Percentiles rank a stretch among this genome's conserved stretches.
phyloP scores from a whole-genome alignment of 208 protist genomes.

The Vickermania ingenoplastis region DNA sequence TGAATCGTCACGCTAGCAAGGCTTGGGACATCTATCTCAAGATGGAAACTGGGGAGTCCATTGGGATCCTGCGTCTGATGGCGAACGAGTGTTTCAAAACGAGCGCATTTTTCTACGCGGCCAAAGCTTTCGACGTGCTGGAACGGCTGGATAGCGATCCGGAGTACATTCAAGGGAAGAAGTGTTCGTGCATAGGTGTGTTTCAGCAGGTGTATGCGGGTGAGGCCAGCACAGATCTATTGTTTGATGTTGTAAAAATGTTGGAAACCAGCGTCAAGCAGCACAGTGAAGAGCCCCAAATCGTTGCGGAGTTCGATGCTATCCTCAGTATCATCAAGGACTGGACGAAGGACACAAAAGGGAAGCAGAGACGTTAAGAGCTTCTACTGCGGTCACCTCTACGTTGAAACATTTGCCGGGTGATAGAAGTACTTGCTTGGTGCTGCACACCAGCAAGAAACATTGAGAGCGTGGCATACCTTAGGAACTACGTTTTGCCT shows the following conservation, averaged over 20 bases:
- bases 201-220: conserved; percentile 94
- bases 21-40: conserved; percentile 97
- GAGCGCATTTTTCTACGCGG: conserved; percentile 93
- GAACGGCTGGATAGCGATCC: conserved; percentile 90
- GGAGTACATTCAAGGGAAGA: conserved; percentile 96
- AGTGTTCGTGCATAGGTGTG: conserved; percentile 93
- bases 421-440: neutral
- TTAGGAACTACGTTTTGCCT: neutral
- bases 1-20: conserved; percentile 89
- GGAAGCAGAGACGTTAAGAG: conserved; percentile 35
- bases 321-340: conserved; percentile 90
- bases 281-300: conserved; percentile 37
- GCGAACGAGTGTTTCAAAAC: conserved; percentile 97
- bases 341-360: conserved; percentile 88
- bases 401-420: neutral
- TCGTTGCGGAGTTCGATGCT: conserved; percentile 64
- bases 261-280: conserved; percentile 79
- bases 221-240: conserved; percentile 69
- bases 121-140: conserved; percentile 97
- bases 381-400: neutral
- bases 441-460: neutral
- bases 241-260: conserved; percentile 92
- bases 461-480: neutral
- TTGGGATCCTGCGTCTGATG: conserved; percentile 93
- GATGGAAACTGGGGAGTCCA: conserved; percentile 93